Percentiles rank a stretch among this genome's conserved stretches.
phyloP scores from a whole-genome alignment of 208 protist genomes.

The Acanthamoeba sp. region DNA sequence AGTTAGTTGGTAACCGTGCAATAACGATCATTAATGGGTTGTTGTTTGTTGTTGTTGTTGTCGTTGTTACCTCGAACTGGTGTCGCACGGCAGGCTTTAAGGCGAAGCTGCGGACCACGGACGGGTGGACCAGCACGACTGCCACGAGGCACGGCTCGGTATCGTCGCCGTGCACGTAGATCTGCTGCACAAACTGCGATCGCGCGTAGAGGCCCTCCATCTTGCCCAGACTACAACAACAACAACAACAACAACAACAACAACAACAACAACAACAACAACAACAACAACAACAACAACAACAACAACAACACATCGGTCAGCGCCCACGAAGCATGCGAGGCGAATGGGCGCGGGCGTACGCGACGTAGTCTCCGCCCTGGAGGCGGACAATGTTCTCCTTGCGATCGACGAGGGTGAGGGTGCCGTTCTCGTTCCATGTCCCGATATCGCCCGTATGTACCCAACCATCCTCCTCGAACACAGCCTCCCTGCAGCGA shows the following conservation, averaged over 20 bases:
- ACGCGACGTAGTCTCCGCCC: slow-evolving; percentile 59
- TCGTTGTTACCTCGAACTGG: slow-evolving; percentile 28
- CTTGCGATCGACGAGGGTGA: slow-evolving; percentile 93
- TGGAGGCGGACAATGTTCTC: slow-evolving; percentile 93
- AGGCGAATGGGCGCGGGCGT: not conserved
- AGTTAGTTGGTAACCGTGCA: not conserved
- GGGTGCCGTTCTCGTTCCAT: slow-evolving; percentile 82
- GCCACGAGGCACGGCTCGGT: slow-evolving; percentile 66
- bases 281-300: too few relatives aligned
- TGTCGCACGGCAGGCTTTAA: slow-evolving; percentile 28
- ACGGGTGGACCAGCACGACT: slow-evolving; percentile 58
- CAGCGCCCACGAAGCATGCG: too few relatives aligned
- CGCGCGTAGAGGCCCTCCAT: slow-evolving; percentile 65
- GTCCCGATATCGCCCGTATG: slow-evolving; percentile 93
- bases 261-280: too few relatives aligned
- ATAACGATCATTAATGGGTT: not conserved
- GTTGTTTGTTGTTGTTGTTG: not conserved
- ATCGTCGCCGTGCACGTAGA: slow-evolving; percentile 56
- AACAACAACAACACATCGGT: too few relatives aligned
- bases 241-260: not conserved
- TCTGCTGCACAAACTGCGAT: slow-evolving; percentile 71
- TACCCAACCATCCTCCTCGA: slow-evolving; percentile 88
- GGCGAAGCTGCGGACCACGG: slow-evolving; percentile 9
- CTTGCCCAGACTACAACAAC: slow-evolving; percentile 39
- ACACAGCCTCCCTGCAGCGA: not conserved